Percentiles rank a stretch among this genome's conserved stretches.
phyloP scores from a whole-genome alignment of 441 rosid genomes.

The Croton setiger region DNA sequence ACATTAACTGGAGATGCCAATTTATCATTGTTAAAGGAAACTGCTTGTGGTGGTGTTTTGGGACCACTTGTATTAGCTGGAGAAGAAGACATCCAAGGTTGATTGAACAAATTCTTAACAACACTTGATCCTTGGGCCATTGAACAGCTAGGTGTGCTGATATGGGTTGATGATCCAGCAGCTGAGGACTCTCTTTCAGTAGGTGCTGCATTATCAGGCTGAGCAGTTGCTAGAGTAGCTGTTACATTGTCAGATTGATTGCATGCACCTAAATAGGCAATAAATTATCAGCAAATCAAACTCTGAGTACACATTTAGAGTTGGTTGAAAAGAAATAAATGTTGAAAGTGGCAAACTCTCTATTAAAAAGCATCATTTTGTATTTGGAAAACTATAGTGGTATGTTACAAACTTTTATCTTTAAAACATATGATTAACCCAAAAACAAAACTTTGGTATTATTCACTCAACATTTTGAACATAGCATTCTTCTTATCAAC shows the following conservation, averaged over 20 bases:
- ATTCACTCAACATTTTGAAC: no score
- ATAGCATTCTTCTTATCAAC: no score
- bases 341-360: no score
- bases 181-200: conserved; percentile 23
- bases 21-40: conserved; percentile 39
- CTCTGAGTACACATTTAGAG: neutral
- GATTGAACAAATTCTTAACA: conserved; percentile 65
- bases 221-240: conserved; percentile 24
- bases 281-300: neutral
- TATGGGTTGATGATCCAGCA: conserved; percentile 23
- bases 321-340: no score
- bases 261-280: conserved; percentile 24
- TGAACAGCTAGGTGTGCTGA: conserved; percentile 17
- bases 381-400: no score
- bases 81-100: conserved; percentile 32
- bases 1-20: conserved; percentile 31
- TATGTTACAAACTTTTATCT: no score
- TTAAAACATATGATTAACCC: no score
- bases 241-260: conserved; percentile 22
- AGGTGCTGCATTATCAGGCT: conserved; percentile 22
- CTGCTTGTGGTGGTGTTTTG: conserved; percentile 57
- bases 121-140: conserved; percentile 42
- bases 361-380: no score
- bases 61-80: conserved; percentile 48
- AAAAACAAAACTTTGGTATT: no score